Percentiles rank a stretch among this genome's conserved stretches.
These are phyloP conservation scores for Saksenaea vasiformis DNA, from an alignment of 371 early-diverging fungal species.

Conservation along the genomic window DNA sequence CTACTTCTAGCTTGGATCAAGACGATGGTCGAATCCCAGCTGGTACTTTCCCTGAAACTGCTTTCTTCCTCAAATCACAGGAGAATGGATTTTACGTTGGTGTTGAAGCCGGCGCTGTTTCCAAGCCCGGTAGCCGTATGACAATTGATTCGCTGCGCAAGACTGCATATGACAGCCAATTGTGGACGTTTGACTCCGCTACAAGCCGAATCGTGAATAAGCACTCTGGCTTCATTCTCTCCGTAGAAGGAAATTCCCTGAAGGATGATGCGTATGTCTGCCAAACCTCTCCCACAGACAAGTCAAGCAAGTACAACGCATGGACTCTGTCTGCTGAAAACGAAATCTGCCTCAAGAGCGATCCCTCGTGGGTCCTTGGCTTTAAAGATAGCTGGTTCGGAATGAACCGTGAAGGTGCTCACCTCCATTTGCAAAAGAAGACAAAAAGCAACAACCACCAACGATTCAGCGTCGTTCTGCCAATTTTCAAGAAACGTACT, in stretches of 20 bases:
- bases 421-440: conserved; percentile 41
- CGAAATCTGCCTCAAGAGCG: conserved; percentile 39
- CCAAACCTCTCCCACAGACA: conserved; percentile 31
- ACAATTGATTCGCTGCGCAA: conserved; percentile 38
- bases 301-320: conserved; percentile 17
- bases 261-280: conserved; percentile 47
- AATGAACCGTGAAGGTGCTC: conserved; percentile 43
- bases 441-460: conserved; percentile 24
- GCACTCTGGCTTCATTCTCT: conserved; percentile 51
- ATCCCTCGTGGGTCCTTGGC: conserved; percentile 48
- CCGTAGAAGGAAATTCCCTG: conserved; percentile 35
- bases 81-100: conserved; percentile 36
- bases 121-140: conserved; percentile 29
- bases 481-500: conserved; percentile 37
- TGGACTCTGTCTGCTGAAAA: conserved; percentile 39
- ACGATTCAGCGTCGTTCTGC: conserved; percentile 45
- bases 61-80: conserved; percentile 46
- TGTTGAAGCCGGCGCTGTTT: conserved; percentile 24
- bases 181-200: conserved; percentile 52
- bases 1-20: conserved; percentile 36
- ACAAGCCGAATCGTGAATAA: conserved; percentile 49
- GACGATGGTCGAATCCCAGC: conserved; percentile 25
- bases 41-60: conserved; percentile 43
- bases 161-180: conserved; percentile 44
- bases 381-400: conserved; percentile 53